Conservation (phyloP, 1,139 yeast genomes). For the Suhomyces atakaporum region DNA sequence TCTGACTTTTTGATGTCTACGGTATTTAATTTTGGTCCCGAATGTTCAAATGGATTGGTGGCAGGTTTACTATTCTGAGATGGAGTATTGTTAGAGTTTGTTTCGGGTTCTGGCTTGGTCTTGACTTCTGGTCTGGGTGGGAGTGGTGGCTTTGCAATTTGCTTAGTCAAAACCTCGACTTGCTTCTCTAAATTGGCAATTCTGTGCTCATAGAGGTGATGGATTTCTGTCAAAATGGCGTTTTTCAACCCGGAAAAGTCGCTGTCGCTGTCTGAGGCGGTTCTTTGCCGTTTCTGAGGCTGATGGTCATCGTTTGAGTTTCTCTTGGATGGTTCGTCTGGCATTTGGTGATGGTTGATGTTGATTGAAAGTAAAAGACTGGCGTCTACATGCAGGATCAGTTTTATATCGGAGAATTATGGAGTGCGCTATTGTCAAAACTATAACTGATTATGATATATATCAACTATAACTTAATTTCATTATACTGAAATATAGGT, state of each 20-base stretch:
- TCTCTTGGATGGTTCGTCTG: slow-evolving; percentile 7
- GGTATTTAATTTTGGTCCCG: not conserved
- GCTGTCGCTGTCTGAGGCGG: not conserved
- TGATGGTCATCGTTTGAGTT: slow-evolving; percentile 3
- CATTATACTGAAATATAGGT: too few relatives aligned
- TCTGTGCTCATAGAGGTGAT: slow-evolving; percentile 20
- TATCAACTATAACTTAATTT: too few relatives aligned
- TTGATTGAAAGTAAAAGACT: not conserved
- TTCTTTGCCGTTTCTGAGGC: slow-evolving; percentile 3
- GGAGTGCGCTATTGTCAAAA: too few relatives aligned
- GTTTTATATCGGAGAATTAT: too few relatives aligned
- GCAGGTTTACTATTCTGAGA: too few relatives aligned
- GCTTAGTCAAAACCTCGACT: slow-evolving; percentile 18
- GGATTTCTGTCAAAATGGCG: slow-evolving; percentile 9
- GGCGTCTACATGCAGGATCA: not conserved
- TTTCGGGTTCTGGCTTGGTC: not conserved
- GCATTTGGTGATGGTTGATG: slow-evolving; percentile 1
- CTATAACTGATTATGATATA: too few relatives aligned
- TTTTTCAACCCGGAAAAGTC: slow-evolving; percentile 3
- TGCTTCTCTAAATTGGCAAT: slow-evolving; percentile 25
- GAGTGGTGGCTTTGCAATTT: slow-evolving; percentile 1
- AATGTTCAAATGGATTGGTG: too few relatives aligned
- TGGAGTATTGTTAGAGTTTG: too few relatives aligned
- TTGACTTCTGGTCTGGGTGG: not conserved
- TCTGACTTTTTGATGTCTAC: slow-evolving; percentile 1